phyloP scores from a whole-genome alignment of 139 green algal species.

The Picochlorum sp. region DNA sequence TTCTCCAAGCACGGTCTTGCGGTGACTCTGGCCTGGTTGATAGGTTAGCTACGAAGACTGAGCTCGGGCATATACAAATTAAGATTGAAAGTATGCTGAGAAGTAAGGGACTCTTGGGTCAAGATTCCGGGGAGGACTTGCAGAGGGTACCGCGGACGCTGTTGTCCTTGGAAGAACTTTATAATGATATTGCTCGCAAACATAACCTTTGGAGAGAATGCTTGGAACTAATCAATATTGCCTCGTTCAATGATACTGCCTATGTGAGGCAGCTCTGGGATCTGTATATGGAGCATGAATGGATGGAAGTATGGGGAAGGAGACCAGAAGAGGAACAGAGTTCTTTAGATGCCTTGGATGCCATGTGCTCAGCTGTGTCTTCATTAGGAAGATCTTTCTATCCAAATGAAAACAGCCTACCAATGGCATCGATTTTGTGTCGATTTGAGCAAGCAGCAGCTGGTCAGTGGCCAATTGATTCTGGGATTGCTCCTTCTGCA shows the following conservation, averaged over 20 bases:
- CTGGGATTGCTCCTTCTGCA: neutral
- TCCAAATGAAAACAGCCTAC: conserved; percentile 55
- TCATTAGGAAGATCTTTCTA: conserved; percentile 47
- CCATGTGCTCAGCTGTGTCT: conserved; percentile 27
- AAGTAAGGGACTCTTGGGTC: neutral
- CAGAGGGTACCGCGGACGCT: conserved; percentile 19
- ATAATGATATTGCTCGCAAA: conserved; percentile 56
- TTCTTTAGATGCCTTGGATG: neutral
- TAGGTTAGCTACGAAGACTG: conserved; percentile 36
- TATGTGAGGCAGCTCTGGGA: conserved; percentile 74
- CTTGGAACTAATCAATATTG: conserved; percentile 67
- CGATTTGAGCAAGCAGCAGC: conserved; percentile 62
- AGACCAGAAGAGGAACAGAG: neutral
- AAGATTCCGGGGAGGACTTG: neutral
- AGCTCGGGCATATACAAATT: conserved; percentile 48
- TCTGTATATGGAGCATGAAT: conserved; percentile 41
- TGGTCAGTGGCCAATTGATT: conserved; percentile 51
- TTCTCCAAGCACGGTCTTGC: conserved; percentile 56
- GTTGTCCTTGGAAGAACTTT: conserved; percentile 52
- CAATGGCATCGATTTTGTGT: conserved; percentile 49
- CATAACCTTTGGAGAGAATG: conserved; percentile 57
- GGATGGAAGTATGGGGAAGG: conserved; percentile 4
- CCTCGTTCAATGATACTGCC: conserved; percentile 26
- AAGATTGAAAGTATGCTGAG: conserved; percentile 8
- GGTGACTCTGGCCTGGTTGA: conserved; percentile 44